These are phyloP conservation scores for Yarrowia bubula DNA, from an alignment of 805 yeast species.

Conservation along the genomic window DNA sequence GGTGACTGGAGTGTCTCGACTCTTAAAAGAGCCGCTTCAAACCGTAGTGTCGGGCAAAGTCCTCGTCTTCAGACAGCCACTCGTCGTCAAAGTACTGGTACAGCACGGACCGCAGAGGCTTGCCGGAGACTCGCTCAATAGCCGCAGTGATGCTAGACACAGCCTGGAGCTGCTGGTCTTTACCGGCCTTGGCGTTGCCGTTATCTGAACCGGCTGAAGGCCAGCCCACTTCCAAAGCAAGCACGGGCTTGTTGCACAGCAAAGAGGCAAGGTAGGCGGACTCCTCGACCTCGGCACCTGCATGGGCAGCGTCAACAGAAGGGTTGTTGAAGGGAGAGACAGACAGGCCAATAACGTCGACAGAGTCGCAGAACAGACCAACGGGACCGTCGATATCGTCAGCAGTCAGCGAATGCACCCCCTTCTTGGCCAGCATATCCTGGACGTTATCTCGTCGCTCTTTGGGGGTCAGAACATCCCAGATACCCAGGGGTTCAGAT, in stretches of 20 bases:
- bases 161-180: constrained; percentile 19
- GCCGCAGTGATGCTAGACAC: constrained; percentile 10
- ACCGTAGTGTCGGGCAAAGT: constrained; percentile 21
- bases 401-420: not conserved
- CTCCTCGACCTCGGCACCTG: constrained; percentile 16
- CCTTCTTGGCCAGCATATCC: not conserved
- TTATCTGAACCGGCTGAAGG: constrained; percentile 10
- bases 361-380: constrained; percentile 17
- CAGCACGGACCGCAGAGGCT: constrained; percentile 12
- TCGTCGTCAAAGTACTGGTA: constrained; percentile 21
- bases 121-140: constrained; percentile 9
- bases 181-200: constrained; percentile 25
- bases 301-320: not conserved
- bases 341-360: constrained; percentile 20
- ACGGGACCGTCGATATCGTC: constrained; percentile 9
- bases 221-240: constrained; percentile 24
- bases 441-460: constrained; percentile 18
- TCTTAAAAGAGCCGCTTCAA: constrained; percentile 3
- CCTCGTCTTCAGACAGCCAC: constrained; percentile 7
- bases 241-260: constrained; percentile 24
- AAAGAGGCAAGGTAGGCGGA: constrained; percentile 21
- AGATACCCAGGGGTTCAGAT: constrained; percentile 20
- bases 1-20: not conserved
- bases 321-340: constrained; percentile 17
- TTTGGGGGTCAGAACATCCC: constrained; percentile 22